A percentile compares a stretch with the other conserved stretches of the same genome.
phyloP scores from a whole-genome alignment of 2,329 filamentous ascomycete species.

The Biscogniauxia sp. region DNA sequence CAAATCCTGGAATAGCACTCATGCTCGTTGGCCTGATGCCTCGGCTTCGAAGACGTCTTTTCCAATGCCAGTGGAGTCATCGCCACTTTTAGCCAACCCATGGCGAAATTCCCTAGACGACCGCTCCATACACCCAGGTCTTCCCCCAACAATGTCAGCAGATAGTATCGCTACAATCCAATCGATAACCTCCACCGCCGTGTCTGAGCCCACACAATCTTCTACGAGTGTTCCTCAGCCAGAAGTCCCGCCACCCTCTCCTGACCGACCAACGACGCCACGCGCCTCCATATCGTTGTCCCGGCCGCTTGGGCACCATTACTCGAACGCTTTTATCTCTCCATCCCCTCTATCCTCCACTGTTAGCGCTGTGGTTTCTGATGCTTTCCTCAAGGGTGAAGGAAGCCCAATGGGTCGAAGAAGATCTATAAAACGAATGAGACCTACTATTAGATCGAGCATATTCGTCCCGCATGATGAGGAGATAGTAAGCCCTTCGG shows the following conservation, averaged over 20 bases:
- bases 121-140: slow-evolving; percentile 31
- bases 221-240: slow-evolving; percentile 17
- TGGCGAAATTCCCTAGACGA: slow-evolving; percentile 41
- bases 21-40: slow-evolving; percentile 34
- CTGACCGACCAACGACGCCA: slow-evolving; percentile 30
- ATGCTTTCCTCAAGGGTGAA: slow-evolving; percentile 49
- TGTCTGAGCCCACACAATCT: slow-evolving; percentile 28
- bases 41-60: slow-evolving; percentile 30
- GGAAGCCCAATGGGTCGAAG: slow-evolving; percentile 39
- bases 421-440: slow-evolving; percentile 46
- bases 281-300: slow-evolving; percentile 31
- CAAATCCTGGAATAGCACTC: slow-evolving; percentile 37
- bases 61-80: slow-evolving; percentile 34
- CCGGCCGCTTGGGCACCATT: slow-evolving; percentile 38
- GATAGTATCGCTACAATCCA: slow-evolving; percentile 33
- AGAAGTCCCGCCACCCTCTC: slow-evolving; percentile 22
- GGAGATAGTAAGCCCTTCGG: slow-evolving; percentile 19
- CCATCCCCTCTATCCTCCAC: slow-evolving; percentile 60
- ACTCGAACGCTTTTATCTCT: slow-evolving; percentile 52
- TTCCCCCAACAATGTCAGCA: slow-evolving; percentile 32
- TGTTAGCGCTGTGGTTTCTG: slow-evolving; percentile 56
- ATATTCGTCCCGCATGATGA: slow-evolving; percentile 50
- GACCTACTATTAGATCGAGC: slow-evolving; percentile 52
- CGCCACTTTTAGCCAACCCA: slow-evolving; percentile 42
- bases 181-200: slow-evolving; percentile 25